A percentile compares a stretch with the other conserved stretches of the same genome.
Evolutionary conservation across 2,329 filamentous ascomycete genomes (phyloP).

Genomic region (Dichotomopilus funicola): DNA sequence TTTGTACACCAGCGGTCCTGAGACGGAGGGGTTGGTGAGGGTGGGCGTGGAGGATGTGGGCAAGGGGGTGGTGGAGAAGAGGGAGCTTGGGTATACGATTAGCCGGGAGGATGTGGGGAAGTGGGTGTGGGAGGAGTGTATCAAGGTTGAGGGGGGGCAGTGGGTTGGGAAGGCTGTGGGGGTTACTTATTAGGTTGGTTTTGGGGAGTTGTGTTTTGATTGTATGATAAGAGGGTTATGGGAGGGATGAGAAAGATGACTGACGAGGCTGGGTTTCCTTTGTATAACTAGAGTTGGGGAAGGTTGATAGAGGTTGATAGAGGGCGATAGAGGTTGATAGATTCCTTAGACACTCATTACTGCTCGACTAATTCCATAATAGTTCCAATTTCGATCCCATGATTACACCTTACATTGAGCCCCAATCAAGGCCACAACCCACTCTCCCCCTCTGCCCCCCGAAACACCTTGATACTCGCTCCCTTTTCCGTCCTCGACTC

Average conservation of each 20-base stretch:
- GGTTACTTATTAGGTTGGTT: slow-evolving; percentile 30
- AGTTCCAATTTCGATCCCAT: no score
- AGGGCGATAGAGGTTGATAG: not conserved
- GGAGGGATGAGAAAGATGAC: no score
- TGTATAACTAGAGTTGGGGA: not conserved
- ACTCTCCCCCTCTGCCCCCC: not conserved
- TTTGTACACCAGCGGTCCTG: slow-evolving; percentile 27
- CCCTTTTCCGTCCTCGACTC: not conserved
- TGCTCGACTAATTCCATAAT: no score
- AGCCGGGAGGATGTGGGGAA: slow-evolving; percentile 40
- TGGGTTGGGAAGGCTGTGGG: slow-evolving; percentile 33
- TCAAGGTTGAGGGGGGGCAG: slow-evolving; percentile 21
- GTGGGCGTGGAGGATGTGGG: slow-evolving; percentile 36
- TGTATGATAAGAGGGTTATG: no score
- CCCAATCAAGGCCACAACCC: slow-evolving; percentile 2
- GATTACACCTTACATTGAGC: no score
- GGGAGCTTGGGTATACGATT: slow-evolving; percentile 41
- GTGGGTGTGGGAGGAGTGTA: slow-evolving; percentile 41
- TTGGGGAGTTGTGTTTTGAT: not conserved
- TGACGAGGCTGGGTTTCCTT: not conserved
- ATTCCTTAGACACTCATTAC: no score
- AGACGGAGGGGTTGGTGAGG: slow-evolving; percentile 27
- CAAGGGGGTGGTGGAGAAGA: slow-evolving; percentile 24
- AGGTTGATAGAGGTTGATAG: not conserved
- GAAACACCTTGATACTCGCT: slow-evolving; percentile 6